Percentiles rank a stretch among this genome's conserved stretches.
These are phyloP conservation scores for Candolleomyces efflorescens DNA, from an alignment of 768 basidiomycete genomes.

Conservation along the genomic window DNA sequence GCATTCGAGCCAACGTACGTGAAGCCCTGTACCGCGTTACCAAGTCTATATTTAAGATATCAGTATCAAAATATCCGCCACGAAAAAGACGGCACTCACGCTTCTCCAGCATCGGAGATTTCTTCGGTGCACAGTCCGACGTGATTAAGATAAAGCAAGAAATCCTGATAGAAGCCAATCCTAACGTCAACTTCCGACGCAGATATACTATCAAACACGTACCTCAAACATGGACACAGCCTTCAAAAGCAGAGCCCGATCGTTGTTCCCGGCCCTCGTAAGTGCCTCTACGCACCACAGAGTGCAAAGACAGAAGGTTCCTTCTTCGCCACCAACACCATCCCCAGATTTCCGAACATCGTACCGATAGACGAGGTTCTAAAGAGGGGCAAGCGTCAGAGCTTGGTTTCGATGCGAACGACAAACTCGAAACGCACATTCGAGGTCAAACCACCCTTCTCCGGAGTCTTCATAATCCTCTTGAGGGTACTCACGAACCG, in stretches of 20 bases:
- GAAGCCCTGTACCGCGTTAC: constrained; percentile 88
- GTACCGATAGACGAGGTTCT: constrained; percentile 89
- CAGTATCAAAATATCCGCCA: not conserved
- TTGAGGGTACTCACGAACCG: constrained; percentile 84
- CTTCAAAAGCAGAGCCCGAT: constrained; percentile 57
- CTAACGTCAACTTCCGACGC: not conserved
- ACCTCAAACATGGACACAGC: constrained; percentile 92
- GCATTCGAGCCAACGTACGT: constrained; percentile 48
- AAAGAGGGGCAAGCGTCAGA: constrained; percentile 1
- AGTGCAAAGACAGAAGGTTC: constrained; percentile 89
- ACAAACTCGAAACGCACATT: constrained; percentile 53
- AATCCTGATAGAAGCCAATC: constrained; percentile 43
- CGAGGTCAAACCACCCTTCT: constrained; percentile 86
- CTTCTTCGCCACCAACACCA: constrained; percentile 95
- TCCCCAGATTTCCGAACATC: constrained; percentile 83
- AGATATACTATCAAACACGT: constrained; percentile 12
- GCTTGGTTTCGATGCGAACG: not conserved
- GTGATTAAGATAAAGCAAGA: constrained; percentile 81
- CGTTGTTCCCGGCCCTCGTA: constrained; percentile 80
- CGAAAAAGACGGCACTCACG: constrained; percentile 38
- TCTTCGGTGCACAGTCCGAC: constrained; percentile 85
- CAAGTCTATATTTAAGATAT: constrained; percentile 44
- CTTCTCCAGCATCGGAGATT: constrained; percentile 82
- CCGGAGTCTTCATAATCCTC: constrained; percentile 79
- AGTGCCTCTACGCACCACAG: constrained; percentile 88